These are phyloP conservation scores for Phytophthora ohioensis DNA, from an alignment of 352 stramenopile genomes.

Conservation along the genomic window DNA sequence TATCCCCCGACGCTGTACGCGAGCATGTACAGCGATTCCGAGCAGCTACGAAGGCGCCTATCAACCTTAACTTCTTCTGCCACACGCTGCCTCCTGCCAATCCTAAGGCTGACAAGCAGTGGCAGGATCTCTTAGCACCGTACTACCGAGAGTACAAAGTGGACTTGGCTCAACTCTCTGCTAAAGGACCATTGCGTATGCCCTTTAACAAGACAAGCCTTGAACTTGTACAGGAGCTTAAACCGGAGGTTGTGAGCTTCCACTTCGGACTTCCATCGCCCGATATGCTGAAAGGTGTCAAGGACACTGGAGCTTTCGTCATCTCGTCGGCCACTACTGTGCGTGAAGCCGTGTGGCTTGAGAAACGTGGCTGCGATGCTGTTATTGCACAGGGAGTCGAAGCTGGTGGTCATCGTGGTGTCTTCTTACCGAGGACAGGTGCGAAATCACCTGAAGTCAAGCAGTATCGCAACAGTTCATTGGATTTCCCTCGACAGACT, in stretches of 20 bases:
- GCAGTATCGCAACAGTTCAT: constrained; percentile 35
- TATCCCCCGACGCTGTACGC: constrained; percentile 40
- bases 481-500: constrained; percentile 39
- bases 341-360: constrained; percentile 42
- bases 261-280: constrained; percentile 62
- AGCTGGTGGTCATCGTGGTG: constrained; percentile 62
- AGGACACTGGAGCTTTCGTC: constrained; percentile 50
- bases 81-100: constrained; percentile 32
- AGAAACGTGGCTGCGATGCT: constrained; percentile 49
- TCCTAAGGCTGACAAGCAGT: constrained; percentile 30
- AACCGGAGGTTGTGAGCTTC: constrained; percentile 71
- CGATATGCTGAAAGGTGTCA: constrained; percentile 41
- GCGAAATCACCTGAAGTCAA: constrained; percentile 3
- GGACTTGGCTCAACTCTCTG: constrained; percentile 24
- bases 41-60: constrained; percentile 35
- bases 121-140: constrained; percentile 47
- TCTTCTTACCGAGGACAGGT: constrained; percentile 46
- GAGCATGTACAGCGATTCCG: constrained; percentile 45
- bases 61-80: constrained; percentile 80
- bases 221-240: constrained; percentile 54
- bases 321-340: constrained; percentile 57
- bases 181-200: constrained; percentile 39
- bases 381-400: constrained; percentile 69
- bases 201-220: constrained; percentile 47
- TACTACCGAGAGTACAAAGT: constrained; percentile 49